These are phyloP conservation scores for Vitis vinifera DNA, from an alignment of 164 flowering plant genomes.

Conservation along the genomic window DNA sequence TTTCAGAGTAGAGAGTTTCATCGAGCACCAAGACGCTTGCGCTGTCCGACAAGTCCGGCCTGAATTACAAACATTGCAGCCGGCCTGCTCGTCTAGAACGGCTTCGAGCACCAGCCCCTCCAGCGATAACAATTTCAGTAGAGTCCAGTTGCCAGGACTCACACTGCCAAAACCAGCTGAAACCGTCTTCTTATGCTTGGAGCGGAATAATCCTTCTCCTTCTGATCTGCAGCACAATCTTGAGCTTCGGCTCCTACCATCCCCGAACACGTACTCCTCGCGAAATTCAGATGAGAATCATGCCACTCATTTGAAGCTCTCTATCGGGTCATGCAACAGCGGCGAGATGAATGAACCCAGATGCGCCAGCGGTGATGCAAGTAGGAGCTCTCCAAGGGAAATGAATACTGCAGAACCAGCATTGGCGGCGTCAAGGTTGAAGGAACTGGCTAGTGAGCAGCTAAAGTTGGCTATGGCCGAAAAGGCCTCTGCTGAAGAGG, in stretches of 20 bases:
- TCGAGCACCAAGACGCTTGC: constrained; percentile 93
- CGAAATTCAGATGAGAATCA: constrained; percentile 34
- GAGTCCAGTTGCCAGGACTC: constrained; percentile 35
- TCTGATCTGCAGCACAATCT: constrained; percentile 31
- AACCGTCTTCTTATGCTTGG: constrained; percentile 20
- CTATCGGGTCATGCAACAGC: constrained; percentile 54
- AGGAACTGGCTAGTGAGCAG: constrained; percentile 53
- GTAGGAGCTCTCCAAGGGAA: background rate
- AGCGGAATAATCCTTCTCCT: background rate
- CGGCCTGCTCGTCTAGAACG: constrained; percentile 60
- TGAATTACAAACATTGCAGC: constrained; percentile 39
- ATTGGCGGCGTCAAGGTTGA: constrained; percentile 26
- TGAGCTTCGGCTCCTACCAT: constrained; percentile 65
- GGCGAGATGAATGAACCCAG: constrained; percentile 14
- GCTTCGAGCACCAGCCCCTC: constrained; percentile 85
- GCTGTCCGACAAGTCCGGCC: constrained; percentile 50
- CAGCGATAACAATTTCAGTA: constrained; percentile 60
- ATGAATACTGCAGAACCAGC: constrained; percentile 13
- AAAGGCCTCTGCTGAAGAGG: constrained; percentile 78
- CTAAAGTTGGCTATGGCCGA: constrained; percentile 59
- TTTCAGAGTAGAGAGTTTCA: constrained; percentile 90
- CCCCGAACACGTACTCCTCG: constrained; percentile 18
- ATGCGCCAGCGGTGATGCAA: background rate
- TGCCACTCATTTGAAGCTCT: constrained; percentile 61
- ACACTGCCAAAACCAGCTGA: constrained; percentile 26